Evolutionary conservation across 2,329 filamentous ascomycete species (phyloP), one percentile per base, ranked within the genome.

Genomic region (Bisporella sp.): DNA sequence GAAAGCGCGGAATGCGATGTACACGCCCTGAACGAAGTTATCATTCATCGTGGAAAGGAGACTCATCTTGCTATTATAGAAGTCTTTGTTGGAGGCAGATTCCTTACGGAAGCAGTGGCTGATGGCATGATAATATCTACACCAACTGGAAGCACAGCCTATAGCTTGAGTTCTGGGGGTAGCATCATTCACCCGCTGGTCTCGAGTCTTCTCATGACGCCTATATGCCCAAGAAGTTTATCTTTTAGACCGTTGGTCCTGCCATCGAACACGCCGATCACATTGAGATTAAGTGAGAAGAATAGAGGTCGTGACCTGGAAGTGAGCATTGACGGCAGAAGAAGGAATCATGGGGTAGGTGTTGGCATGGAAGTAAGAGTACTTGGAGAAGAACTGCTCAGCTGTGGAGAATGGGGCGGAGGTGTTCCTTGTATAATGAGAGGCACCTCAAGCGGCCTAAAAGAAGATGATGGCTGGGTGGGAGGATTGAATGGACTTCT

Each of bases 121-220:
- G 93, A 99, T 66, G 93, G 93, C 46, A 95, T 99, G 68, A 85
- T 97, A 42, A 83, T 97, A 52, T 90, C 87, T 56, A 96, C 92
- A 0, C 93, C 93, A 0, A 99, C 93, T 0, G 93, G 93, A 3
- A 95, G 88, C 40, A 99, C 93, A 0, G 93, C 93, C 0, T 99
- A 99, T 72, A 93, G 87, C 52, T 77, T 99, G n/a, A 93, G 87
- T 57, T 87, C 86, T 3, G 93, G 93, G 3, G 93, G 93, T 1
- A 88, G 85, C 59, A 97, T 99, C 59, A 87, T 97, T 40, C 93
- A 99, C 66, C 93, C 93, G 0, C 77, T 96, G 2, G 92, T 97
- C 3, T 85, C 88, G 37, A 89, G 88, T 1, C 77, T 97, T 11
- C 80, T 96, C 30, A 79, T 99, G 50, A 99, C 93, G 0, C 91